phyloP scores from a whole-genome alignment of 441 rosid genomes.

The Pelargonium fulgidum region DNA sequence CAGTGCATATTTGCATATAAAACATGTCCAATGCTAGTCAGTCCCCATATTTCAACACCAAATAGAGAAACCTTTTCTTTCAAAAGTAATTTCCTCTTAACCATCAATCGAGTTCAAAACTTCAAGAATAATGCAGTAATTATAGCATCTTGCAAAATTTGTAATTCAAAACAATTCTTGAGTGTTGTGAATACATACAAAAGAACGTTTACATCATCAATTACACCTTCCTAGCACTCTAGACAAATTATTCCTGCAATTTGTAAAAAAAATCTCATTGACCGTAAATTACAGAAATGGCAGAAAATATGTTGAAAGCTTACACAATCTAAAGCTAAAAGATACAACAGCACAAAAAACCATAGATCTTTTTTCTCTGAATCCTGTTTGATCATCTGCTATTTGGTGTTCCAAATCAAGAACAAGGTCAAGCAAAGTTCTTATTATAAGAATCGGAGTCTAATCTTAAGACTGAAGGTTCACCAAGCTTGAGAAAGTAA shows the following conservation, averaged over 20 bases:
- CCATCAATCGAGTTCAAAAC: conserved; percentile 9
- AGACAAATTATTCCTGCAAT: conserved; percentile 34
- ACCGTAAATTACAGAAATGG: conserved; percentile 46
- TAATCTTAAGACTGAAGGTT: conserved; percentile 27
- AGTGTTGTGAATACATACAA: conserved; percentile 23
- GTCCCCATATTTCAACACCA: background rate
- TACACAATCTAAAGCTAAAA: conserved; percentile 33
- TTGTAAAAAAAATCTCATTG: conserved; percentile 20
- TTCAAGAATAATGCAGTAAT: conserved; percentile 16
- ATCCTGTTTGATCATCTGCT: conserved; percentile 32
- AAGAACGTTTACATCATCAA: conserved; percentile 25
- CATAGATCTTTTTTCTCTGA: conserved; percentile 25
- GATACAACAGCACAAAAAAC: conserved; percentile 45
- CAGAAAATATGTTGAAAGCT: conserved; percentile 28
- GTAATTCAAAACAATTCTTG: conserved; percentile 17
- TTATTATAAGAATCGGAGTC: conserved; percentile 29
- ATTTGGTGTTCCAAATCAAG: conserved; percentile 20
- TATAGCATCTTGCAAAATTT: conserved; percentile 14
- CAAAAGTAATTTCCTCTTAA: background rate
- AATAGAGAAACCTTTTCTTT: background rate
- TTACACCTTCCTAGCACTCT: conserved; percentile 23
- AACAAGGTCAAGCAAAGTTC: conserved; percentile 27
- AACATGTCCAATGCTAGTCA: too few species aligned
- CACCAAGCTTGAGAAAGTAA: conserved; percentile 21
- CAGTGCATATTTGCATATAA: too few species aligned